Evolutionary conservation across 148 eudicot species (phyloP), one percentile per base, ranked within the genome.

Genomic region (Dysphania ambrosioides): DNA sequence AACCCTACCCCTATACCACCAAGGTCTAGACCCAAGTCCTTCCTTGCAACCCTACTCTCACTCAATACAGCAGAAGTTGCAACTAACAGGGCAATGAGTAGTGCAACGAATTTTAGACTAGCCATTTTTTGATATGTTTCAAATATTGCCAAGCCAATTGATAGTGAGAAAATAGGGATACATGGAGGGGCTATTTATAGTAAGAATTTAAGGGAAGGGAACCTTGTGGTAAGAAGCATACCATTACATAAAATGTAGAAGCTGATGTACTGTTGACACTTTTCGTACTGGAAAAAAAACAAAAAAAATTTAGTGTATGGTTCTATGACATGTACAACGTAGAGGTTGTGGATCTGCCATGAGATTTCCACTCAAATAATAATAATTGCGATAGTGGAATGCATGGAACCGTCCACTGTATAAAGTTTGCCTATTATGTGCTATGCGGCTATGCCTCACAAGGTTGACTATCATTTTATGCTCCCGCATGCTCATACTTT

Each of bases 11-110:
- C 83, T 12, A 71, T 86, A 29, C 93, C 97, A 53, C 91, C 94
- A 47, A 90, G 86, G 79, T 85, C 83, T 58, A 90, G 24, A 19
- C 95, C 91, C 76, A 90, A 79, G 81, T 90, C 87, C 72, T 86
- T 90, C 73, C 95, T 85, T 71, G 88, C 87, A 73, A 88, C 78
- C 79, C 90, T 81, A 72, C 84, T 57, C 76, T 87, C 93, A 23
- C 44, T 30, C 29, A 78, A 24, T n/a, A 82, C 21, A 38, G 59
- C 38, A 29, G 79, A 75, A 6, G 61, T 72, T 51, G 75, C 49
- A 60, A 80, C 58, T 8, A 82, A 69, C 31, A 82, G 58, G 63
- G 63, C 83, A 49, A 80, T 58, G 29, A 87, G 57, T 2, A 87
- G 38, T 55, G 59, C 69, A 53, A 66, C 5, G n/a, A 47, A 49